Evolutionary conservation across 352 stramenopile species (phyloP).

Genomic region (Pythium folliculosum): DNA sequence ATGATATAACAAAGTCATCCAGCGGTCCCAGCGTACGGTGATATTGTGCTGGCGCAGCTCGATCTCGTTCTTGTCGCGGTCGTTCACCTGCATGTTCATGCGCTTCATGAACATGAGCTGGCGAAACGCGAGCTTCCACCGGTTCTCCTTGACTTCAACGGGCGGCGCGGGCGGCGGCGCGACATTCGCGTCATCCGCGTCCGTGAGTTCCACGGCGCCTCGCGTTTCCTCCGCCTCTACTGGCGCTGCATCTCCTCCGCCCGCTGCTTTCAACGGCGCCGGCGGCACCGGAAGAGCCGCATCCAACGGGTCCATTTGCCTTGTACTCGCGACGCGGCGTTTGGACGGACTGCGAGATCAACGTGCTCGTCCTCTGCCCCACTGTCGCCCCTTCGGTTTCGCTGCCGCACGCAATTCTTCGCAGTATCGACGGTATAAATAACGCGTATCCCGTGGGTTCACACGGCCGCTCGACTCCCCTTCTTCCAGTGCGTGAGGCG

Average conservation of each 20-base stretch:
- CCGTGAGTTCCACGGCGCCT: not conserved
- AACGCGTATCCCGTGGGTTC: not conserved
- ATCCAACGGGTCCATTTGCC: constrained; percentile 5
- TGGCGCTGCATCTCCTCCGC: not conserved
- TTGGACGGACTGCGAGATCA: not conserved
- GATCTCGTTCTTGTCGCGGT: constrained; percentile 79
- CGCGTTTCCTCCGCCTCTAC: constrained; percentile 22
- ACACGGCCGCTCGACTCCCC: not conserved
- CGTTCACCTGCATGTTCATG: constrained; percentile 81
- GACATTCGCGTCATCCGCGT: not conserved
- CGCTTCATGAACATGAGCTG: constrained; percentile 85
- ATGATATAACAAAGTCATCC: too few relatives aligned
- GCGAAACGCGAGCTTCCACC: constrained; percentile 76
- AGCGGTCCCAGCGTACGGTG: constrained; percentile 34
- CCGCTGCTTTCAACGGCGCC: constrained; percentile 2
- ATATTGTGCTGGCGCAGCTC: constrained; percentile 79
- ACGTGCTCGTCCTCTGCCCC: not conserved
- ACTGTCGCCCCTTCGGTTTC: not conserved
- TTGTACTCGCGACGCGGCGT: too few relatives aligned
- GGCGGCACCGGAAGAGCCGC: constrained; percentile 1
- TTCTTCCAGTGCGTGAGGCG: too few relatives aligned
- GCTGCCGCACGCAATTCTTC: too few relatives aligned
- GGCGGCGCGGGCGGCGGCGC: constrained; percentile 3
- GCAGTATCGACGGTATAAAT: not conserved
- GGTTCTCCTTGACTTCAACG: constrained; percentile 40